phyloP scores from a whole-genome alignment of 805 yeast species.

The Pichia gijzeniarum region DNA sequence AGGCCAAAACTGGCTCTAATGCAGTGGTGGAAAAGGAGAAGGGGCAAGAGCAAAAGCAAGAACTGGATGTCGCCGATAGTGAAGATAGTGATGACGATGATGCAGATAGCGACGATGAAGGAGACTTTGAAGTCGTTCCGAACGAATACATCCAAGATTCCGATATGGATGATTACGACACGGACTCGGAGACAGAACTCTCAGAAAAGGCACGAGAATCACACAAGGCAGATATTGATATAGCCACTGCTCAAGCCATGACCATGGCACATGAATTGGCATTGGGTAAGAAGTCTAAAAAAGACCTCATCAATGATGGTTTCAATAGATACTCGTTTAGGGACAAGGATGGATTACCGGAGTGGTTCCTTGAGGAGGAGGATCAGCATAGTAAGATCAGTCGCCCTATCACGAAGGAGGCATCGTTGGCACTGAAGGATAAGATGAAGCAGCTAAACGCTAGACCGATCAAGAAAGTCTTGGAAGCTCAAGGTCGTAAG shows the following conservation, averaged over 20 bases:
- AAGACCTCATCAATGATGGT: constrained; percentile 87
- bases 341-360: constrained; percentile 85
- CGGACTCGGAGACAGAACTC: constrained; percentile 46
- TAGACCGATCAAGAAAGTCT: constrained; percentile 97
- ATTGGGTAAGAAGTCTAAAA: constrained; percentile 74
- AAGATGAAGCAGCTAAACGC: constrained; percentile 82
- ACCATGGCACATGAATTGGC: constrained; percentile 96
- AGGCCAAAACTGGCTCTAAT: constrained; percentile 5
- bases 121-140: constrained; percentile 42
- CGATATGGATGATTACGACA: constrained; percentile 39
- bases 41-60: constrained; percentile 5
- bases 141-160: constrained; percentile 35
- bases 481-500: constrained; percentile 96
- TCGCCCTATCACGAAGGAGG: constrained; percentile 94
- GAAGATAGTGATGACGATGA: constrained; percentile 17
- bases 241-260: constrained; percentile 95
- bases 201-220: constrained; percentile 35
- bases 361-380: constrained; percentile 97
- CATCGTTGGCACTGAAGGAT: constrained; percentile 69
- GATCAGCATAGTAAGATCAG: constrained; percentile 74
- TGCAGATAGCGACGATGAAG: constrained; percentile 15
- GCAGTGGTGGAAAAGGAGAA: constrained; percentile 12
- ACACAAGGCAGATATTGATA: constrained; percentile 63
- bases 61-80: constrained; percentile 17
- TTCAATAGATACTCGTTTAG: constrained; percentile 88